phyloP scores from a whole-genome alignment of 331 rosid species.

The Malus hybrid region DNA sequence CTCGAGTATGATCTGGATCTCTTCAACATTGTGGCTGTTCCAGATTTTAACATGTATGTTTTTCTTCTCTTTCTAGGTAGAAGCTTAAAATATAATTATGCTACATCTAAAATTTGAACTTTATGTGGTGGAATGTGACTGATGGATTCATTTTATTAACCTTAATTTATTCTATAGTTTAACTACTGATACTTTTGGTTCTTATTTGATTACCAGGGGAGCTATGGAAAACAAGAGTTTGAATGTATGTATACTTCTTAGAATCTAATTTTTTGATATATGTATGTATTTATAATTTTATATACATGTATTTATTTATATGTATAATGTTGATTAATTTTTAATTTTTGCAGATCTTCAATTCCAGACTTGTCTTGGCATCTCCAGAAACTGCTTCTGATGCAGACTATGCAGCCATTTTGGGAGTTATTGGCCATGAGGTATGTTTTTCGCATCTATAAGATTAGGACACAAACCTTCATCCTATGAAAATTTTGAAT shows the following conservation, averaged over 20 bases:
- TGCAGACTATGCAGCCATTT: slow-evolving; percentile 85
- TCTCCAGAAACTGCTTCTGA: slow-evolving; percentile 91
- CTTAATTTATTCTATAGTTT: neutral
- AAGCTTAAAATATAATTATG: neutral
- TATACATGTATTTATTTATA: too few species aligned
- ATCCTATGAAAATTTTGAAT: neutral
- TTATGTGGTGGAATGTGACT: neutral
- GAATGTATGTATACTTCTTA: slow-evolving; percentile 45
- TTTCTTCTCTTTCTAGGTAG: neutral
- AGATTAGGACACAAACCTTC: neutral
- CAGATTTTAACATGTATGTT: slow-evolving; percentile 93
- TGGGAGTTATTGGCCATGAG: slow-evolving; percentile 99
- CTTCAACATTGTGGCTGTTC: slow-evolving; percentile 95
- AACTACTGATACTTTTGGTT: slow-evolving; percentile 3
- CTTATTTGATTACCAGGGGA: slow-evolving; percentile 61
- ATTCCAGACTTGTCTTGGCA: slow-evolving; percentile 91
- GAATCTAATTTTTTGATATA: neutral
- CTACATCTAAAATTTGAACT: neutral
- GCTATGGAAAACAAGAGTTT: slow-evolving; percentile 99
- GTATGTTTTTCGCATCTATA: slow-evolving; percentile 37
- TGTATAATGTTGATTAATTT: neutral
- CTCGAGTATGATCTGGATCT: slow-evolving; percentile 97
- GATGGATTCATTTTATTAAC: neutral
- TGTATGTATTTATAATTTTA: too few species aligned
- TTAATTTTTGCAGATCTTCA: slow-evolving; percentile 60